Conservation (phyloP, 768 basidiomycete genomes). For the Sarcodon sp. region DNA sequence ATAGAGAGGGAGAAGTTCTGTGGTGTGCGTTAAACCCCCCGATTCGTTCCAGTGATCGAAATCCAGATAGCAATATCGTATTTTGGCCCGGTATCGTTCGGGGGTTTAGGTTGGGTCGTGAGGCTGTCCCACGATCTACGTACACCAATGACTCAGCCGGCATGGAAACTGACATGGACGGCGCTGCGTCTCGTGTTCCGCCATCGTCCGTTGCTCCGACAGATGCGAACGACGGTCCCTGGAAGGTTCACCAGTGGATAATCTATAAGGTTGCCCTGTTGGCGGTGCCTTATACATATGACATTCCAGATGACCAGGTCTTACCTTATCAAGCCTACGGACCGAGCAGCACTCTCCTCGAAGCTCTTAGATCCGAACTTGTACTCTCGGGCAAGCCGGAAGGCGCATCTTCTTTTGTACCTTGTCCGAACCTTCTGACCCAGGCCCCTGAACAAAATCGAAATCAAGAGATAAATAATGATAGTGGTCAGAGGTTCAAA, state of each 20-base stretch:
- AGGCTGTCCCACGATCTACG: conserved; percentile 19
- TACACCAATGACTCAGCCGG: not conserved
- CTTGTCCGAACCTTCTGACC: too few relatives aligned
- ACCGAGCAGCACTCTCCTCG: conserved; percentile 38
- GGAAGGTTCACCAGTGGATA: conserved; percentile 47
- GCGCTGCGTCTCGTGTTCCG: not conserved
- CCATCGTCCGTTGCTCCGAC: conserved; percentile 7
- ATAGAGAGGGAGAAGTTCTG: conserved; percentile 55
- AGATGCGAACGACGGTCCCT: conserved; percentile 21
- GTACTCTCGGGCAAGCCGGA: conserved; percentile 9
- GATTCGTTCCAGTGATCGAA: conserved; percentile 26
- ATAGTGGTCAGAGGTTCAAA: conserved; percentile 20
- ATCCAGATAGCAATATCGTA: conserved; percentile 31
- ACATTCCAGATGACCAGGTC: conserved; percentile 41
- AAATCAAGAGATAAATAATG: not conserved
- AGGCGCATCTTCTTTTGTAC: too few relatives aligned
- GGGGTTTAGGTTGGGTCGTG: conserved; percentile 36
- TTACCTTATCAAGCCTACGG: conserved; percentile 67
- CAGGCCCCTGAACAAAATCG: not conserved
- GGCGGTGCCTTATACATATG: conserved; percentile 34
- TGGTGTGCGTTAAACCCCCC: conserved; percentile 50
- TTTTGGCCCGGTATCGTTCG: conserved; percentile 71
- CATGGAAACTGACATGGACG: not conserved
- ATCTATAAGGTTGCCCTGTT: conserved; percentile 60
- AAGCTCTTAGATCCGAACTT: conserved; percentile 27